phyloP scores from a whole-genome alignment of 2,329 filamentous ascomycete species.

The Malbranchea zuffiana region DNA sequence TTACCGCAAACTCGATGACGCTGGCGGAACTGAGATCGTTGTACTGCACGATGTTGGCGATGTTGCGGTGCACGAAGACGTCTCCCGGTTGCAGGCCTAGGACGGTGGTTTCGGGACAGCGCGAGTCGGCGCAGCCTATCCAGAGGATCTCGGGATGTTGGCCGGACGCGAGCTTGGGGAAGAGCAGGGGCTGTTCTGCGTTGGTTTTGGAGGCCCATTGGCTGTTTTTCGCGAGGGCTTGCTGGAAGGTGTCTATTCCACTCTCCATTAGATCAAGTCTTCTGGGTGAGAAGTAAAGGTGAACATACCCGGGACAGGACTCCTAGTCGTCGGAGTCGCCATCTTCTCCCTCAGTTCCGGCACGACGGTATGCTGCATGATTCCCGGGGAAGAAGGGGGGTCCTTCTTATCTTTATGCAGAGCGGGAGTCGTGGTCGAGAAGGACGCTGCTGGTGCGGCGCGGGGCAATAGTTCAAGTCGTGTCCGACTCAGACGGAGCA shows the following conservation, averaged over 20 bases:
- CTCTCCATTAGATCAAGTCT: too few relatives aligned
- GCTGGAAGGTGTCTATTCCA: slow-evolving; percentile 51
- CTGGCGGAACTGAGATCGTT: slow-evolving; percentile 64
- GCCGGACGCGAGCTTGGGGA: slow-evolving; percentile 54
- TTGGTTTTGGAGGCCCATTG: slow-evolving; percentile 57
- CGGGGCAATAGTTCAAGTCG: too few relatives aligned
- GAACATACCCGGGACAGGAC: slow-evolving; percentile 1
- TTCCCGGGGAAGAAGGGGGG: too few relatives aligned
- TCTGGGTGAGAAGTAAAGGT: not conserved
- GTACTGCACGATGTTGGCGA: slow-evolving; percentile 68
- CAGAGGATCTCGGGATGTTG: slow-evolving; percentile 58
- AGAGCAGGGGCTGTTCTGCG: slow-evolving; percentile 58
- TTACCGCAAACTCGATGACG: slow-evolving; percentile 71
- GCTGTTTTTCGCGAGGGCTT: slow-evolving; percentile 57
- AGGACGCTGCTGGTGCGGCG: too few relatives aligned
- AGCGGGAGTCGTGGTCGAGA: too few relatives aligned
- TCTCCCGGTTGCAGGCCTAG: slow-evolving; percentile 69
- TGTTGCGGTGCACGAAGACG: slow-evolving; percentile 83
- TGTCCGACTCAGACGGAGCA: too few relatives aligned
- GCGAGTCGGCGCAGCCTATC: slow-evolving; percentile 79
- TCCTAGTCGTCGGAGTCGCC: not conserved
- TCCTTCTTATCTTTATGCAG: too few relatives aligned
- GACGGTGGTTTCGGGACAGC: slow-evolving; percentile 73
- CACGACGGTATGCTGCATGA: too few relatives aligned
- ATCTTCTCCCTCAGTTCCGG: too few relatives aligned